A percentile compares a stretch with the other conserved stretches of the same genome.
These are phyloP conservation scores for Dorcoceras hygrometricum DNA, from an alignment of 257 asterid species.

Conservation along the genomic window DNA sequence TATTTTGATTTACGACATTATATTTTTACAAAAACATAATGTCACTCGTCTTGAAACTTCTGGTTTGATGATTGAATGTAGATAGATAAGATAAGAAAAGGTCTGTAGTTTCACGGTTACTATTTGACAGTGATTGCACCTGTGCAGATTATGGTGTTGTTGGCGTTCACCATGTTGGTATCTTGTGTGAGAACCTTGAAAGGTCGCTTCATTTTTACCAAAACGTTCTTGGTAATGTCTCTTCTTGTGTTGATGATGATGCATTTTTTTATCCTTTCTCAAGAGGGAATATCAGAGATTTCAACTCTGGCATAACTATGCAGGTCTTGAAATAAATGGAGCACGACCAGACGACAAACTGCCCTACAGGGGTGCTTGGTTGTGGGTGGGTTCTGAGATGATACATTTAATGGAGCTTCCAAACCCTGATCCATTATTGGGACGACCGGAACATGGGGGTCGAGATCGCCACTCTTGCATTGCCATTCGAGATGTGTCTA, in stretches of 20 bases:
- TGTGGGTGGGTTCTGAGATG: constrained; percentile 96
- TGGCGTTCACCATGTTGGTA: constrained; percentile 84
- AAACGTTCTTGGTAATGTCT: constrained; percentile 66
- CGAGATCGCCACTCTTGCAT: constrained; percentile 92
- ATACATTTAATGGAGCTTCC: constrained; percentile 99
- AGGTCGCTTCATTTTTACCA: constrained; percentile 83
- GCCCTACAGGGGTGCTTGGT: constrained; percentile 95
- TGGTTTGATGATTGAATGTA: constrained; percentile 11
- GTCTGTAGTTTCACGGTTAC: not conserved
- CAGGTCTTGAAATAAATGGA: constrained; percentile 80
- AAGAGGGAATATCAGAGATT: not conserved
- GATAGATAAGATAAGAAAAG: constrained; percentile 1
- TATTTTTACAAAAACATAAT: not conserved
- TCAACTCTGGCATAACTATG: constrained; percentile 9
- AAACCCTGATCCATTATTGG: constrained; percentile 82
- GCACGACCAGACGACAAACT: constrained; percentile 93
- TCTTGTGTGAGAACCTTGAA: constrained; percentile 89
- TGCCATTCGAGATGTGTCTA: constrained; percentile 72
- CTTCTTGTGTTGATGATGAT: constrained; percentile 9
- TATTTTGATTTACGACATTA: too few species aligned
- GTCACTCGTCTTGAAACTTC: not conserved
- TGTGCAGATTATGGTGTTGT: constrained; percentile 80
- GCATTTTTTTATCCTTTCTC: not conserved
- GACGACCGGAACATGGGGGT: constrained; percentile 91
- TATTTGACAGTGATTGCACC: constrained; percentile 9